These are phyloP conservation scores for Xylaria sp. DNA, from an alignment of 2,329 filamentous ascomycete species.

Conservation along the genomic window DNA sequence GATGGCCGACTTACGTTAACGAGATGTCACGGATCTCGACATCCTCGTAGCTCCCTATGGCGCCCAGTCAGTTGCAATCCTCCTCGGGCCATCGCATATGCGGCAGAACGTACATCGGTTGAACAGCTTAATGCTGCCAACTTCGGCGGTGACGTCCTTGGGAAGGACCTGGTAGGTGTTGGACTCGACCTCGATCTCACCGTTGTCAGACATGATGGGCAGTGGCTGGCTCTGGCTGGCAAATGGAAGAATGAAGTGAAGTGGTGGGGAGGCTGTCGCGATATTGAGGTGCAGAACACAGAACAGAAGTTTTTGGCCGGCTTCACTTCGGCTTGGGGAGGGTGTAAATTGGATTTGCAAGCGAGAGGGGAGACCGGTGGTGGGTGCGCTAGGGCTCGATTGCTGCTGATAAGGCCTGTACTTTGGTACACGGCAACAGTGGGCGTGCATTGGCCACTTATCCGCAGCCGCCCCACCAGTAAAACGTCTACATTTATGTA, in stretches of 20 bases:
- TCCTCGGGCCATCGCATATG: no score
- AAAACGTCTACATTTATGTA: not conserved
- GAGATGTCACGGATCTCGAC: constrained; percentile 99
- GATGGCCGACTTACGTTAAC: constrained; percentile 81
- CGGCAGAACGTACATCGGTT: constrained; percentile 59
- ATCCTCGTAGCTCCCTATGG: constrained; percentile 81
- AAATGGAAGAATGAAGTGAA: constrained; percentile 39
- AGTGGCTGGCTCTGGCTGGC: constrained; percentile 37
- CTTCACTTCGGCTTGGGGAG: constrained; percentile 36
- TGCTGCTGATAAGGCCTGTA: constrained; percentile 19
- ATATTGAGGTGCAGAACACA: constrained; percentile 43
- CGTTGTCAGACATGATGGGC: constrained; percentile 79
- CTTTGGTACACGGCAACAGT: not conserved
- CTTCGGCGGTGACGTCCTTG: constrained; percentile 80
- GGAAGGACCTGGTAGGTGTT: constrained; percentile 74
- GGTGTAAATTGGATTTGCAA: constrained; percentile 37
- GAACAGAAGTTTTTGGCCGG: constrained; percentile 47
- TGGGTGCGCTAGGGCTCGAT: constrained; percentile 39
- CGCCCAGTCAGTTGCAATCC: constrained; percentile 27
- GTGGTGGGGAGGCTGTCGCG: constrained; percentile 48
- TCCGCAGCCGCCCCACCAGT: not conserved
- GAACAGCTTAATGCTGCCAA: constrained; percentile 85
- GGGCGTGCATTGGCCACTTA: constrained; percentile 11
- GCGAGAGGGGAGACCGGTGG: constrained; percentile 36
- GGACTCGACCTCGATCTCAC: constrained; percentile 81